Evolutionary conservation across 2,329 filamentous ascomycete genomes (phyloP), one percentile per base, ranked within the genome.

Genomic region (Aureobasidium sp.): DNA sequence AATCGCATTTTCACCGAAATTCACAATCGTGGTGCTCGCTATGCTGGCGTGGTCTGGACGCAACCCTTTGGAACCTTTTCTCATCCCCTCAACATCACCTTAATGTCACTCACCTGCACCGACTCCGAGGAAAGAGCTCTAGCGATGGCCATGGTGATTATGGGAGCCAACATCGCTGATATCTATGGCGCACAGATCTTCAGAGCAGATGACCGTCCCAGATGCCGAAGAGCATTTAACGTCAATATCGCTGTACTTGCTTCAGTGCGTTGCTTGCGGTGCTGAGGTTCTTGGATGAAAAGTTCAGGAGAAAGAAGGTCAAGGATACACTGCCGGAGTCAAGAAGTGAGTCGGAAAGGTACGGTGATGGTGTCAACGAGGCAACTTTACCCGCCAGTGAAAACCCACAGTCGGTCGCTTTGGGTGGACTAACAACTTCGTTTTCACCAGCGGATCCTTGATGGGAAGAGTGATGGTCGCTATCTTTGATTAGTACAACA

Each of bases 131-230:
- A 84, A 65, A 74, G 83, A 53, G 81, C 83, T 0, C 74, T 86
- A 0, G 81, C 82, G 11, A 85, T 85, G 83, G 82, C 83, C 8
- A 75, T 81, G 78, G 76, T 84, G 57, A 83, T 86, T 63, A 85
- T 85, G 83, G 79, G 80, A 25, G 83, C 82, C 52, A 86, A 86
- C 65, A 81, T 81, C 30, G 82, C 83, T 0, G 83, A 82, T 27
- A 85, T 86, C 57, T 83, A 83, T 60, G 83, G 83, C 3, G 81
- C 81, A 0, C 83, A 86, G 67, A 80, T 86, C 63, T 86, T 85
- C 76, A 79, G 79, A 27, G 65, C 71, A 0, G 79, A 83, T 58
- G 81, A 84, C 65, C 70, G 69, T 48, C 81, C 81, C 0, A 72
- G 75, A 1, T 84, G 84, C 68, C 76, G 77, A 3, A 76, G 79